Conservation (phyloP, 768 basidiomycete species). For the Boletales sp. region DNA sequence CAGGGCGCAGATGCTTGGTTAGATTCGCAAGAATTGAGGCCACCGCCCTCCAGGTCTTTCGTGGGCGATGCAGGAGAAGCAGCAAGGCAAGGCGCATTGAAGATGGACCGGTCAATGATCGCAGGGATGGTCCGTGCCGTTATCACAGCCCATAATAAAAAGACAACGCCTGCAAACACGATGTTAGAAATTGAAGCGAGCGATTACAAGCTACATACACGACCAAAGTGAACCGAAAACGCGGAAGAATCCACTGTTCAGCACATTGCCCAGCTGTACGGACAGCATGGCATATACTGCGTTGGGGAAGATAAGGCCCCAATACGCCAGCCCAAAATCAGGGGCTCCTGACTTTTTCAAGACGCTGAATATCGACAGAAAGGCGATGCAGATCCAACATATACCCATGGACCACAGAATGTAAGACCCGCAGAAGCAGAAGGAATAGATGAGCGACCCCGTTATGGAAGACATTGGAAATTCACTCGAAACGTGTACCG, state of each 20-base stretch:
- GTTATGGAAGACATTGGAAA: constrained; percentile 33
- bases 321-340: constrained; percentile 46
- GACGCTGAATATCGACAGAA: constrained; percentile 37
- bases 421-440: constrained; percentile 45
- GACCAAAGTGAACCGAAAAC: constrained; percentile 54
- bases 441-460: constrained; percentile 41
- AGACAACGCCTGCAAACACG: constrained; percentile 33
- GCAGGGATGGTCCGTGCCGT: constrained; percentile 42
- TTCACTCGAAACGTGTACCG: constrained; percentile 25
- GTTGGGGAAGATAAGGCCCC: constrained; percentile 57
- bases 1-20: neutral
- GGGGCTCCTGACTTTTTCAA: constrained; percentile 29
- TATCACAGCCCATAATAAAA: constrained; percentile 41
- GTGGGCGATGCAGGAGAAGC: constrained; percentile 7
- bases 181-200: neutral
- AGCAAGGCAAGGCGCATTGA: constrained; percentile 42
- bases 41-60: constrained; percentile 11
- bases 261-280: constrained; percentile 44
- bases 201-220: constrained; percentile 31
- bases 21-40: neutral
- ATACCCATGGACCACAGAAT: constrained; percentile 54
- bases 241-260: constrained; percentile 50
- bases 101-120: constrained; percentile 45
- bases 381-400: constrained; percentile 45
- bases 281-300: constrained; percentile 49